Conservation (phyloP, 805 yeast species). For the Nakazawaea wyomingensis region DNA sequence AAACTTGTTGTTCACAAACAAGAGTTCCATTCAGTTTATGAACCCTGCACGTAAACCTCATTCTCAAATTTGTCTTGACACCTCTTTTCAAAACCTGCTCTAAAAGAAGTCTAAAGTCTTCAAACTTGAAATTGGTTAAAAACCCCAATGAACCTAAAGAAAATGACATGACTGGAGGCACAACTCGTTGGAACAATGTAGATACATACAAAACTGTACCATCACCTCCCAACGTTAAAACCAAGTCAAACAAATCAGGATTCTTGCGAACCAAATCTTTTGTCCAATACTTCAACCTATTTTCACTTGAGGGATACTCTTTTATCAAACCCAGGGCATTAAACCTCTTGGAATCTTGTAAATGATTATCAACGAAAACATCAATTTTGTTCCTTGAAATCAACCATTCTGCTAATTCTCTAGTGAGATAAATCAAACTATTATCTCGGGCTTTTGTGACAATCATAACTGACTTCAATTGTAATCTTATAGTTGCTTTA, state of each 20-base stretch:
- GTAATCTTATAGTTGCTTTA: constrained; percentile 66
- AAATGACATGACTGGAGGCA: constrained; percentile 90
- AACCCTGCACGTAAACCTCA: constrained; percentile 84
- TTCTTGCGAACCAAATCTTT: constrained; percentile 43
- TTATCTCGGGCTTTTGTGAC: constrained; percentile 90
- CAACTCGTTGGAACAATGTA: constrained; percentile 74
- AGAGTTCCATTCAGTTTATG: constrained; percentile 48
- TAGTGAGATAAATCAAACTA: constrained; percentile 65
- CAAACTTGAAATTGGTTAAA: constrained; percentile 79
- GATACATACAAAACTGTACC: constrained; percentile 92
- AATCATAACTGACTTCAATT: constrained; percentile 66
- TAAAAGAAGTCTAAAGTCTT: constrained; percentile 58
- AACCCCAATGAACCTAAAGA: constrained; percentile 91
- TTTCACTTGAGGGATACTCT: constrained; percentile 38
- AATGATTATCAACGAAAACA: constrained; percentile 71
- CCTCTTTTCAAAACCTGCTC: constrained; percentile 60
- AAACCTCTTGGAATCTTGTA: constrained; percentile 60
- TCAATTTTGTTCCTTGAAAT: constrained; percentile 30
- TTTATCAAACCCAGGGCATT: constrained; percentile 46
- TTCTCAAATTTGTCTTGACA: constrained; percentile 71
- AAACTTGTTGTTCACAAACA: constrained; percentile 65
- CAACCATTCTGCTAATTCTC: constrained; percentile 79
- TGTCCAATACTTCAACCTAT: constrained; percentile 64
- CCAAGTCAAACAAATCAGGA: constrained; percentile 60
- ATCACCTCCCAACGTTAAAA: constrained; percentile 92